Evolutionary conservation across 2,329 filamentous ascomycete genomes (phyloP), one percentile per base, ranked within the genome.

Genomic region (Sporothrix variecibatus): DNA sequence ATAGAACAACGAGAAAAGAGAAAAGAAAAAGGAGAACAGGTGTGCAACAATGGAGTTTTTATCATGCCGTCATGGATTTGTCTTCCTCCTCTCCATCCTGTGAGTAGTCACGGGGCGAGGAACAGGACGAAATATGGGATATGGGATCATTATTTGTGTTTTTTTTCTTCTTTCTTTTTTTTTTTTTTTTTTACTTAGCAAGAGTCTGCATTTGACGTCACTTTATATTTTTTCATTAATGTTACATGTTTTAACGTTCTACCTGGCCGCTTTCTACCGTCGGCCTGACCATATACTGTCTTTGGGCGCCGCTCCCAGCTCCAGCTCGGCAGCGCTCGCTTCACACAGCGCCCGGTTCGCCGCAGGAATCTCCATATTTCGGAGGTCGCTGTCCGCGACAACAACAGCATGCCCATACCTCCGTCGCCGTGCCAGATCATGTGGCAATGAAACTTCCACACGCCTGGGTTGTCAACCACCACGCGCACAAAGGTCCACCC

Each of bases 401-500:
- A 77, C 73, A 84, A 81, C 71, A 82, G 81, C 82, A 84, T 80
- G 1, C 77, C 82, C 82, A 83, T 83, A 31, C 82, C 82, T 3
- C 80, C 81, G 73, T 82, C 80, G 20, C 80, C 80, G 75, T 83
- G 82, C 81, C 82, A 84, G 12, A 81, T 73, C 73, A 83, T 82
- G 75, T 84, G 82, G 77, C 82, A 84, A 75, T 84, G 82, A 56
- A 84, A 81, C 7, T 82, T 77, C 82, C 82, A 84, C 20, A 84
- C 80, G 12, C 86, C 86, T 1, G 86, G 84, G 75, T 87, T 87
- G 75, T 88, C 86, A 1, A 84, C 83, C 28, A 86, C 79, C 67
- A 88, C 83, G 17, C 86, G 81, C 9, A 88, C 77, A 69, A 87
- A 78, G 2, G 82, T 80, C 85, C 85, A 88, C 17, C 86, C 86